These are phyloP conservation scores for Sphagnum tenellum DNA, from an alignment of 225 moss, liverwort and hornwort genomes.

Conservation along the genomic window DNA sequence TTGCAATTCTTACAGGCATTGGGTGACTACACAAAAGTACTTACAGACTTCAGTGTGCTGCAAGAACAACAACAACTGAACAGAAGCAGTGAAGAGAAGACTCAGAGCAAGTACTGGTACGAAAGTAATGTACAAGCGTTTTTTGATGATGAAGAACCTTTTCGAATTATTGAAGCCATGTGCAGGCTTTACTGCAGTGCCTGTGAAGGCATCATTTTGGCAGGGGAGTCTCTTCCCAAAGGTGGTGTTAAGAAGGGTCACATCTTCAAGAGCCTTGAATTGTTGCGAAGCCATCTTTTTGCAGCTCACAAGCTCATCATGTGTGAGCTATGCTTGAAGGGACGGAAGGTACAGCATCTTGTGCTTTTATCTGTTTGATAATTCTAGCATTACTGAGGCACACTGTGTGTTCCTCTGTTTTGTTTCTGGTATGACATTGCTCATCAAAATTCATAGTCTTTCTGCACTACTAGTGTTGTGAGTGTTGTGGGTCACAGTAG, in stretches of 20 bases:
- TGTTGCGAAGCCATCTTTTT: slow-evolving; percentile 72
- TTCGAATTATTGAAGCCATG: slow-evolving; percentile 79
- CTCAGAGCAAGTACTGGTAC: slow-evolving; percentile 44
- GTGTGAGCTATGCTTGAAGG: slow-evolving; percentile 93
- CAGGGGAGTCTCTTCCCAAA: slow-evolving; percentile 38
- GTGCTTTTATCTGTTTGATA: background rate
- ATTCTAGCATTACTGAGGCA: background rate
- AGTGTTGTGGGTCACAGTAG: background rate
- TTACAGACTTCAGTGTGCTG: slow-evolving; percentile 63
- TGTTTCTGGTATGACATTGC: too few relatives aligned
- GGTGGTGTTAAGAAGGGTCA: slow-evolving; percentile 79
- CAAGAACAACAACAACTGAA: slow-evolving; percentile 38
- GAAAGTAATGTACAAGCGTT: slow-evolving; percentile 81
- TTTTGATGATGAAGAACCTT: slow-evolving; percentile 81
- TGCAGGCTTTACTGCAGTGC: slow-evolving; percentile 77
- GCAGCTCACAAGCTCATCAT: slow-evolving; percentile 67
- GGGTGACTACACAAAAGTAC: slow-evolving; percentile 67
- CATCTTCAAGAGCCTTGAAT: slow-evolving; percentile 78
- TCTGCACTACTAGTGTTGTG: background rate
- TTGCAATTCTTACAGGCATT: slow-evolving; percentile 31
- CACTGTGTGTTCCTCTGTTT: background rate
- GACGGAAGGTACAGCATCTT: slow-evolving; percentile 58
- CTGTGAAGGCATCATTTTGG: slow-evolving; percentile 50
- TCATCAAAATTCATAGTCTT: background rate
- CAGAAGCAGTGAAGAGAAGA: slow-evolving; percentile 9